Evolutionary conservation across 768 basidiomycete genomes (phyloP), one percentile per base, ranked within the genome.

Genomic region (Porpolomopsis calyptriformis): DNA sequence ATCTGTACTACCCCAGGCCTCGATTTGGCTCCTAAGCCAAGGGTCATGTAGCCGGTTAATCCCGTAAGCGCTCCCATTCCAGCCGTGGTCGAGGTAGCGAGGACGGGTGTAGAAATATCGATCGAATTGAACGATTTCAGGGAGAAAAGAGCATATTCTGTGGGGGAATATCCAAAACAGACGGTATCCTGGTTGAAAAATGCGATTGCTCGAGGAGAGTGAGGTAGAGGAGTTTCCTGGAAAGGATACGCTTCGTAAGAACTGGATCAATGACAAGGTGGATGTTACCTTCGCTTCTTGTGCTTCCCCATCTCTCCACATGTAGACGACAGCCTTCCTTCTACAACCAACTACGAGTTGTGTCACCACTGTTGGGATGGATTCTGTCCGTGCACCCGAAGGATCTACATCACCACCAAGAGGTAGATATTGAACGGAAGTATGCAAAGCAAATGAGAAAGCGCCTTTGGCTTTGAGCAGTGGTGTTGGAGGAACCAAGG

Each of bases 151-250:
- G 80, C 84, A 59, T 83, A 78, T 52, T 86, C 85, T 0, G 83
- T 77, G 0, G 77, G 71, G n/a, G 85, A 77, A 60, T 91, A 91
- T 0, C 84, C 87, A 51, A 92, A 78, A 52, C 84, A 83, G 7
- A 76, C 69, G 1, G 68, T 69, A 20, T 78, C 70, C 4, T 73
- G 55, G 49, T 78, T 68, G 41, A 89, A 62, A 59, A 97, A 93
- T 2, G 80, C 69, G 41, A 96, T 80, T 0, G 75, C 71, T 33
- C 96, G 77, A n/a, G 96, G 82, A 7, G 92, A 91, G 59, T 98
- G 94, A 10, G 93, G 86, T 3, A 97, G 69, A 0, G 70, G 55
- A 2, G 80, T 67, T 74, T 98, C 94, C 86, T 93, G 49, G 18
- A n/a, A 26, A 18, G 38, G n/a, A 16, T 47, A 41, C 31, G 43